Base-by-base conservation (phyloP, 768 basidiomycete species). In the Pulveroboletus sp. region DNA sequence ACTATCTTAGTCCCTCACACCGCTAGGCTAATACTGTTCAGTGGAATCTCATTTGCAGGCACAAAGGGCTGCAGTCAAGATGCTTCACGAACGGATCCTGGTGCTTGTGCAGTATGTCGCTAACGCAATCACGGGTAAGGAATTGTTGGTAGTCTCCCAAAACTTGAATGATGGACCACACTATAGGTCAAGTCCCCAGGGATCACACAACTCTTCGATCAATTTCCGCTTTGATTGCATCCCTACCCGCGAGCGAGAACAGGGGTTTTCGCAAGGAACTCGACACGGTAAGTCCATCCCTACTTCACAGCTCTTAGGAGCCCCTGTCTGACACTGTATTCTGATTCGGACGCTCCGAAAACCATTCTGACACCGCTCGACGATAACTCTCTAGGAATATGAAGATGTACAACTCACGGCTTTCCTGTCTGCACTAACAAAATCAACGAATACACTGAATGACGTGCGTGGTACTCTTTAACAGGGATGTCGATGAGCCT, bases 331-430 rank as follows among this genome's bases (percentile, higher is more conserved):
- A 27, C 15, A 9, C 32, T 18, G 21, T 48, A 24, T 15, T 43
- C 37, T 2, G 10, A 39, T 17, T 37, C 7, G 33, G 38, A 36
- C 37, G 31, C 31, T 38, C 8, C 27, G 8, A 11, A 8, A n/a
- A 32, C 8, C n/a, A 13, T 50, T 41, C 40, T 55, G 42, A 31
- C 44, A 30, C 21, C 21, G 8, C 43, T 50, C 35, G 30, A 45
- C 27, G 31, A 32, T 31, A 5, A 38, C 26, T 6, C 15, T 44
- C 31, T 58, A 96, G 93, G 95, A 99, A 80, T 92, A 94, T 68
- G 88, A 87, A 61, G 94, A 99, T 64, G 93, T 95, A 14, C 92
- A 96, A 53, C 73, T 99, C 27, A 96, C 93, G 1, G 84, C 87
- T 8, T 90, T 91, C 69, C 74, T 99, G 11, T 84, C 92, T 1